Conservation (phyloP, 2,329 filamentous ascomycete genomes). For the Akanthomyces lecanii region DNA sequence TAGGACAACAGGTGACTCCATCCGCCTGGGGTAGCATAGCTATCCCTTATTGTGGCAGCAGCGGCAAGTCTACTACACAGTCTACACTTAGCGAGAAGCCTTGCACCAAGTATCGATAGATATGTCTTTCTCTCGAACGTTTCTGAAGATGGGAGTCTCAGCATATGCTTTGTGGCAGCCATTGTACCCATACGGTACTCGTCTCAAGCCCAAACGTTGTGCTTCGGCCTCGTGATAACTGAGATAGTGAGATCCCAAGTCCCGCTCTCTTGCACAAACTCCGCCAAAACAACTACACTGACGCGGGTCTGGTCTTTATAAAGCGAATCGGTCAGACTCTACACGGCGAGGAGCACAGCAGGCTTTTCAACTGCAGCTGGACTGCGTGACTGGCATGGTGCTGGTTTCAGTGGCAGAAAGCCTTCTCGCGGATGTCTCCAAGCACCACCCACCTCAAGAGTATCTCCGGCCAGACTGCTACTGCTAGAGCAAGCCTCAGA, state of each 20-base stretch:
- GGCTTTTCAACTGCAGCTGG: neutral
- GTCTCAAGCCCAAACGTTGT: neutral
- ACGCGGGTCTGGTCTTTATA: neutral
- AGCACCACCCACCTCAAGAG: no score
- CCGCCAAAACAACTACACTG: neutral
- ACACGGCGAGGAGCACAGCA: neutral
- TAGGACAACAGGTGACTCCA: no score
- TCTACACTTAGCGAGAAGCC: no score
- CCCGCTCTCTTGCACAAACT: neutral
- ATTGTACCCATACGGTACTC: neutral
- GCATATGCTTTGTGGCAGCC: neutral
- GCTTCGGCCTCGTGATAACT: neutral
- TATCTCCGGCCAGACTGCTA: no score
- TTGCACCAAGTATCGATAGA: neutral
- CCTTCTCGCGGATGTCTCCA: no score
- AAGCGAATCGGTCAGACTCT: neutral
- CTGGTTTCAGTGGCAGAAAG: neutral
- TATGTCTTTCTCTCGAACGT: neutral
- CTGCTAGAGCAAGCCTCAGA: no score
- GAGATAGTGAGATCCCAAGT: neutral
- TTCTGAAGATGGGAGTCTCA: neutral
- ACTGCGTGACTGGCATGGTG: neutral
- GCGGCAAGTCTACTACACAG: no score
- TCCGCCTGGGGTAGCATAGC: no score
- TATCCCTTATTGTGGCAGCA: no score